Percentiles rank a stretch among this genome's conserved stretches.
These are phyloP conservation scores for Crithidia acanthocephali DNA, from an alignment of 208 protist genomes.

Conservation along the genomic window DNA sequence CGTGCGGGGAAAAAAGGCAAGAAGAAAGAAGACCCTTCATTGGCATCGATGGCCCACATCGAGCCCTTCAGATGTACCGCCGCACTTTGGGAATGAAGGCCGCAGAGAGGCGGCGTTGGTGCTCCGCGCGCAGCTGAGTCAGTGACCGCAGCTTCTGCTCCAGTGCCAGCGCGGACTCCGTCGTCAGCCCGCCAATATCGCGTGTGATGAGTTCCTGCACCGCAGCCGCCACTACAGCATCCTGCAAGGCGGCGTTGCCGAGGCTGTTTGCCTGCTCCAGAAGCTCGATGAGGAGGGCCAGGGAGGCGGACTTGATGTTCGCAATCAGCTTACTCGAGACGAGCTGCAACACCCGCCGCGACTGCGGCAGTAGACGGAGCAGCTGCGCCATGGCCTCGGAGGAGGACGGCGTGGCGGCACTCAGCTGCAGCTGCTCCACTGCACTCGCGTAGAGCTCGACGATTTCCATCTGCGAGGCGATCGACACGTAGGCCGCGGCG, in stretches of 20 bases:
- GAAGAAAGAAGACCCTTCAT: too few species aligned
- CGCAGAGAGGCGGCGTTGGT: conserved; percentile 53
- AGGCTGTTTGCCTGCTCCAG: conserved; percentile 66
- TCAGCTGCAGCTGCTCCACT: conserved; percentile 33
- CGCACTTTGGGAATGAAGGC: conserved; percentile 65
- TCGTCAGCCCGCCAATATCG: conserved; percentile 35
- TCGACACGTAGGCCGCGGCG: conserved; percentile 64
- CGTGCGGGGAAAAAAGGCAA: too few species aligned
- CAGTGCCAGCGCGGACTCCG: conserved; percentile 38
- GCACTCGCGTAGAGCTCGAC: conserved; percentile 58
- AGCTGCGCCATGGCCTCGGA: conserved; percentile 17
- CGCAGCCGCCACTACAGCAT: conserved; percentile 64
- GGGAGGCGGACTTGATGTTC: conserved; percentile 35
- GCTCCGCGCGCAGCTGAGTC: conserved; percentile 55
- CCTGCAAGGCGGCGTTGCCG: conserved; percentile 52
- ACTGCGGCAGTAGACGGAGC: conserved; percentile 44
- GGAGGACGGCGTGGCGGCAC: not conserved
- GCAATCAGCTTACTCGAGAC: conserved; percentile 66
- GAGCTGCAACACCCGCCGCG: conserved; percentile 42
- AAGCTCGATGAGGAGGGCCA: conserved; percentile 55
- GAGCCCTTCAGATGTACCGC: conserved; percentile 31
- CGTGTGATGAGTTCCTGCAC: conserved; percentile 68
- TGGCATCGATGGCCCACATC: too few species aligned
- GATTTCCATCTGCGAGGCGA: conserved; percentile 58
- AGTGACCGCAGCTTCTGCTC: conserved; percentile 45